Evolutionary conservation across 306 rosid species (phyloP).

Genomic region (Prunus persica): Prunus_persica_NCBIv2 NC_034012.1:1266501-1267000

Average conservation of each 20-base stretch:
- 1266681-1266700: conserved; percentile 42
- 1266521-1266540: conserved; percentile 42
- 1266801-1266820: conserved; percentile 42
- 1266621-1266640: not conserved
- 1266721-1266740: conserved; percentile 17
- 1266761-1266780: conserved; percentile 58
- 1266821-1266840: conserved; percentile 32
- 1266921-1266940: conserved; percentile 1
- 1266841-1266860: conserved; percentile 43
- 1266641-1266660: not conserved
- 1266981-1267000: not conserved
- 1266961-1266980: not conserved
- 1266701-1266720: conserved; percentile 39
- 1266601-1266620: not conserved
- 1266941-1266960: not conserved
- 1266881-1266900: conserved; percentile 15
- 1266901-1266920: not conserved
- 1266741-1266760: conserved; percentile 39
- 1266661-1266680: conserved; percentile 55
- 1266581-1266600: not conserved
- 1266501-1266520: conserved; percentile 53
- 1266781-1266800: conserved; percentile 53
- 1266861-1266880: conserved; percentile 38
- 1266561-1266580: conserved; percentile 48
- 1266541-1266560: conserved; percentile 36